A percentile compares a stretch with the other conserved stretches of the same genome.
These are phyloP conservation scores for Nicotiana tomentosiformis DNA, from an alignment of 257 asterid genomes.

Conservation along the genomic window DNA sequence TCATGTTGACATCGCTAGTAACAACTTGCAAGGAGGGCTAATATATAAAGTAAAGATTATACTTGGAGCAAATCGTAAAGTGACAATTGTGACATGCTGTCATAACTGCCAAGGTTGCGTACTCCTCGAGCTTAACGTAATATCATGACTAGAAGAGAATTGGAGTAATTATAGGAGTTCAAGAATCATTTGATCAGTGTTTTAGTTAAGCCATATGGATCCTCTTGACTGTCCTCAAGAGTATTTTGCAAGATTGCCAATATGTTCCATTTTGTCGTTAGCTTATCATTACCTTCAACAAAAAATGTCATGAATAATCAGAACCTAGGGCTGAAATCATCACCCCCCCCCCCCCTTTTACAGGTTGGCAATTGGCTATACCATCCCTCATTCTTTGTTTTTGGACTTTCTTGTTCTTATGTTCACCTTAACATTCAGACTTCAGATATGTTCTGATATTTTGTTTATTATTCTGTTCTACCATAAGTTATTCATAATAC, in stretches of 20 bases:
- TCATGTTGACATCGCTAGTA: background rate
- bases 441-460: background rate
- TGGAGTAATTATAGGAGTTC: background rate
- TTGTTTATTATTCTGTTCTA: background rate
- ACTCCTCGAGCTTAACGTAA: background rate
- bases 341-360: accelerated
- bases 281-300: background rate
- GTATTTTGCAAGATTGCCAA: background rate
- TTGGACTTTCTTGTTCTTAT: background rate
- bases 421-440: background rate
- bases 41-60: background rate
- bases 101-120: background rate
- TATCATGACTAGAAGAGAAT: background rate
- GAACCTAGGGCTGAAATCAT: background rate
- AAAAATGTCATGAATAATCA: background rate
- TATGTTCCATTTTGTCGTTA: background rate
- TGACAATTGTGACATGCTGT: background rate
- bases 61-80: background rate
- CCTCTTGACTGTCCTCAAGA: background rate
- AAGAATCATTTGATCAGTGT: background rate
- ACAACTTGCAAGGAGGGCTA: background rate
- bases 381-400: background rate
- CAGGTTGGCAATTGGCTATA: background rate
- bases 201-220: background rate
- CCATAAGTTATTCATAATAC: background rate